Base-by-base conservation (phyloP, 164 flowering plant genomes). In the Saururus chinensis region DNA sequence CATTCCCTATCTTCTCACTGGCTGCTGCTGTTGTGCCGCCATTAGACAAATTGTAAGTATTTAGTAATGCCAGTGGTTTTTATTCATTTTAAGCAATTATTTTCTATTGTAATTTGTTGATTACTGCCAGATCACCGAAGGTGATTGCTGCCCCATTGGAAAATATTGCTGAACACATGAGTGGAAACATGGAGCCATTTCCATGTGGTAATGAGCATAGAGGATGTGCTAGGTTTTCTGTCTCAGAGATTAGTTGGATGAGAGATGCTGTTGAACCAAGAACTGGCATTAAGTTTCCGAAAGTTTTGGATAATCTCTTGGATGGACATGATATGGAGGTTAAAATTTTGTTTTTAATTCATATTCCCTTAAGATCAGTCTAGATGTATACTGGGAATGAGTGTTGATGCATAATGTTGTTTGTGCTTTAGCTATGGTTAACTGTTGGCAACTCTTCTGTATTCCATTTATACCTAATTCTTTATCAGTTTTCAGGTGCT, bases 231-330 rank as follows among this genome's bases (percentile, higher is more conserved):
- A 77, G 73, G 51, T 66, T 73, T 60, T 67, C 76, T 56, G 67
- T 85, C 60, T 71, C 77, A 13, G 79, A 75, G 40, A 72, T 87
- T 52, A 67, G 71, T 59, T 74, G 81, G 85, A 62, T 64, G 62
- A 71, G 74, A 53, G 77, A 81, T 63, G 73, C 81, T 35, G 76
- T 77, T 63, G 98, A 93, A 74, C 89, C 97, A 25, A 76, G 63
- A 75, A 93, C 98, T 35, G 98, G 98, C 61, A 85, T 93, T 60
- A 82, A 84, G 77, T 89, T 93, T 65, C 98, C 98, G 8, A 42
- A 70, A 60, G 57, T 81, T 30, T 73, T 88, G 76, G 84, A 74
- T 55, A 75, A 74, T 62, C 24, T 71, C 42, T 66, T 69, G 60
- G 49, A 45, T 45, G 17, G 17, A 45, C 14, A 45, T 4, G 49